Percentiles rank a stretch among this genome's conserved stretches.
Conservation (phyloP, 352 stramenopile genomes). For the Halophytophthora batemanensis region DNA sequence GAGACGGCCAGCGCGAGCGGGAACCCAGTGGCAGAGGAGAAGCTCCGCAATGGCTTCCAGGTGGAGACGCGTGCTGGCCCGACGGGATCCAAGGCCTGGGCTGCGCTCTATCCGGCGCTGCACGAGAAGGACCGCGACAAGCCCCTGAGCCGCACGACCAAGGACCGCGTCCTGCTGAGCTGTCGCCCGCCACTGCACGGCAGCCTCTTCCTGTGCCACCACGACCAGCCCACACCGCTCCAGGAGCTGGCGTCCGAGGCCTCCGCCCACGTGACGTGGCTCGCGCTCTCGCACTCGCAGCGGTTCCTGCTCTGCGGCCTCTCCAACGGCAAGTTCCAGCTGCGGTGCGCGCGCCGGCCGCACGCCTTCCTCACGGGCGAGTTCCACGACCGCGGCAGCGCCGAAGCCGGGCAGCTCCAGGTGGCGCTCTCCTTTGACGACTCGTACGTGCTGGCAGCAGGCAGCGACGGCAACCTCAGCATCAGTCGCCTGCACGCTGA, state of each 20-base stretch:
- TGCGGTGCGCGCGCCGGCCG: slow-evolving; percentile 49
- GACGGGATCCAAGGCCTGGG: slow-evolving; percentile 24
- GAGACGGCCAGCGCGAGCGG: slow-evolving; percentile 37
- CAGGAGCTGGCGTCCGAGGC: slow-evolving; percentile 44
- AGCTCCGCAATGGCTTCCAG: slow-evolving; percentile 48
- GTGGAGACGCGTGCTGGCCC: slow-evolving; percentile 26
- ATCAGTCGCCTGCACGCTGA: slow-evolving; percentile 60
- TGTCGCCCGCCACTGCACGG: slow-evolving; percentile 33
- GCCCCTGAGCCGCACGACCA: slow-evolving; percentile 4
- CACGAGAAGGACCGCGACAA: slow-evolving; percentile 25
- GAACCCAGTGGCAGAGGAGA: slow-evolving; percentile 43
- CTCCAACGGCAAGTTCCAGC: slow-evolving; percentile 78
- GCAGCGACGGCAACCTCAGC: slow-evolving; percentile 75
- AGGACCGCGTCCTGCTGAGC: slow-evolving; percentile 44
- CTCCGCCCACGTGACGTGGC: slow-evolving; percentile 28
- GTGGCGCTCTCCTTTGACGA: slow-evolving; percentile 84
- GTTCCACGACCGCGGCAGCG: slow-evolving; percentile 62
- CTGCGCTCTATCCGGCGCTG: slow-evolving; percentile 36
- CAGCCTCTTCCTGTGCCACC: slow-evolving; percentile 34
- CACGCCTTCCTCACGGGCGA: slow-evolving; percentile 69
- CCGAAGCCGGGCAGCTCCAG: slow-evolving; percentile 17
- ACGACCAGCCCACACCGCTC: slow-evolving; percentile 24
- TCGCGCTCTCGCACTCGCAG: slow-evolving; percentile 45
- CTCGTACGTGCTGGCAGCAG: slow-evolving; percentile 66
- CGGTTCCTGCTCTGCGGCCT: slow-evolving; percentile 76